These are phyloP conservation scores for Acanthamoeba sp. DNA, from an alignment of 208 protist species.

Conservation along the genomic window DNA sequence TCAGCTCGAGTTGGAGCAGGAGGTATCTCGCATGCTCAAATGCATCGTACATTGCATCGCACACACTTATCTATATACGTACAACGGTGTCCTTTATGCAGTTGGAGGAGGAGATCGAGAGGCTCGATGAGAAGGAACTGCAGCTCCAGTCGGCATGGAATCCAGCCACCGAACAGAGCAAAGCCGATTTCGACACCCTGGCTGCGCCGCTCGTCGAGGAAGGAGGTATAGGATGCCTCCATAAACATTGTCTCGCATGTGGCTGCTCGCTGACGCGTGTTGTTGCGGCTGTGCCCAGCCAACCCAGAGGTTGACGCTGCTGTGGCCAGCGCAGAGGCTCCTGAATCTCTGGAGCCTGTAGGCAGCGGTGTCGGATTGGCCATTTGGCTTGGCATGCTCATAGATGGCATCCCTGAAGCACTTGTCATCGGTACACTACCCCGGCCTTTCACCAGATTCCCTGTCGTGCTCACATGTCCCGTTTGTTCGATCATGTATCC, in stretches of 20 bases:
- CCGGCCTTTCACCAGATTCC: no score
- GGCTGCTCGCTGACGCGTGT: neutral
- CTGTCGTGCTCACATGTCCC: no score
- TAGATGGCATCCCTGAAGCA: conserved; percentile 14
- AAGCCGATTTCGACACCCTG: neutral
- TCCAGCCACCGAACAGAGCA: neutral
- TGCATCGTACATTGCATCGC: neutral
- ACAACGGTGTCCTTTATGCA: neutral
- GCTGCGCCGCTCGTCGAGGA: neutral
- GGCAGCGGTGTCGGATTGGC: neutral
- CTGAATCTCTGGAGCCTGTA: neutral
- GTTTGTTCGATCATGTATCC: neutral
- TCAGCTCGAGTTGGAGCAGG: neutral
- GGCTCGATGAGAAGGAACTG: neutral
- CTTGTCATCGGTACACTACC: neutral
- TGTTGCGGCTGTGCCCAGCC: no score
- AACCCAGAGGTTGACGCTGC: neutral
- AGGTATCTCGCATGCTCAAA: neutral
- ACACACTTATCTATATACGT: no score
- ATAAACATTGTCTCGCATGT: neutral
- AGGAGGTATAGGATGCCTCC: neutral
- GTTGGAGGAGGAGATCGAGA: neutral
- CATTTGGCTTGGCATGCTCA: conserved; percentile 22
- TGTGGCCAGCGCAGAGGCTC: neutral
- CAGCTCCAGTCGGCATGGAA: neutral